Base-by-base conservation (phyloP, 2,329 filamentous ascomycete species). In the Zymoseptoria tritici region DNA sequence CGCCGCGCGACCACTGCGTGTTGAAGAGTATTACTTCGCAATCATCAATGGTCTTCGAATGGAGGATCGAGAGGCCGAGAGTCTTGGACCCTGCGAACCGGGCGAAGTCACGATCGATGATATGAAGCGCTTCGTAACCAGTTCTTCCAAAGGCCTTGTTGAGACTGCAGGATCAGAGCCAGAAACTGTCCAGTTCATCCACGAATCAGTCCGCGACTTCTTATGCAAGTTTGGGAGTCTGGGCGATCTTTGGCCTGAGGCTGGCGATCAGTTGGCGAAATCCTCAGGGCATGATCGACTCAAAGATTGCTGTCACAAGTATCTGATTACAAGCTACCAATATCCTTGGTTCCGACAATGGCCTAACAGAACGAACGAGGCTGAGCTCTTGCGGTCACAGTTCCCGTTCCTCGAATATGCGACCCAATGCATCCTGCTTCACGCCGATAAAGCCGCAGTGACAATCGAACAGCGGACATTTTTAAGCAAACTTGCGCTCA, bases 101-200 rank as follows among this genome's bases (percentile, higher is more conserved):
- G 65, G 71, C 0, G 26, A 59, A 0, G 55, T 57, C 0, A 55
- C 64, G 0, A 49, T 61, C 3, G 59, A 68, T 0, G 60, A 57
- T 0, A 74, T 79, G 51, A 52, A 66, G 0, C 67, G 60, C 2
- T 78, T 72, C 22, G 70, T 83, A 0, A 65, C 76, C 0, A 71
- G 69, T 36, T 76, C 70, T 0, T 83, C 81, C 0, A 83, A 82
- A 65, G 81, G 82, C 0, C 71, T 84, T 9, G 77, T 75, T 0
- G 79, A 83, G 57, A 77, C 74, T 0, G n/a, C n/a, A n/a, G n/a
- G n/a, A n/a, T n/a, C n/a, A n/a, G n/a, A n/a, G n/a, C 19, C 46
- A n/a, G 59, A 57, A 16, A 76, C 62, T 0, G 76, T 82, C 0
- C 81, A 83, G 60, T 83, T 83, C 65, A 81, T 82, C 3, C 80